Percentiles rank a stretch among this genome's conserved stretches.
Evolutionary conservation across 2,329 filamentous ascomycete genomes (phyloP).

Genomic region (Fusarium caatingaense): DNA sequence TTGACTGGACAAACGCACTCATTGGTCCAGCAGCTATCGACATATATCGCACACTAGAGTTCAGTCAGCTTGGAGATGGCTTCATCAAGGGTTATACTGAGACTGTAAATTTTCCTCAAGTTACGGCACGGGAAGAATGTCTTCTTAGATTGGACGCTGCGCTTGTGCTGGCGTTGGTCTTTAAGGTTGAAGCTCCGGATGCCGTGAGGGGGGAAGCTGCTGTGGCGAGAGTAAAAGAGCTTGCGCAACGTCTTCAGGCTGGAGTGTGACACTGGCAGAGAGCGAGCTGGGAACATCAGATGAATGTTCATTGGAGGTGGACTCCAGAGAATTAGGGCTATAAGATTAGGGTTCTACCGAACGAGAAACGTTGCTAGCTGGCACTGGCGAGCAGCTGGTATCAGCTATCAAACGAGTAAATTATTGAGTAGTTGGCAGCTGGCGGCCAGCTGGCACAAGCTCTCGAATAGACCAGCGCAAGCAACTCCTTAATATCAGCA

Average conservation of each 20-base stretch:
- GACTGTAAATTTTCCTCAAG: fast-evolving
- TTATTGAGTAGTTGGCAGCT: too few species aligned
- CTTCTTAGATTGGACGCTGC: slow-evolving; percentile 14
- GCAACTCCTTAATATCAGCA: too few species aligned
- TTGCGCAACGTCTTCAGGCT: not conserved
- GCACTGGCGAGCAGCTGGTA: too few species aligned
- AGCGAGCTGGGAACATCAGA: too few species aligned
- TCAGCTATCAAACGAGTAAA: too few species aligned
- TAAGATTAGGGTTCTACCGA: too few species aligned
- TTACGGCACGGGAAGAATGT: fast-evolving
- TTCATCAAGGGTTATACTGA: not conserved
- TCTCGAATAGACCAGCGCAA: too few species aligned
- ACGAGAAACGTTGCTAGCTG: too few species aligned
- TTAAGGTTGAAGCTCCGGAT: slow-evolving; percentile 6
- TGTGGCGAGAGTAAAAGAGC: not conserved
- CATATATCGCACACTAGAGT: slow-evolving; percentile 15
- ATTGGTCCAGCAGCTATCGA: slow-evolving; percentile 9
- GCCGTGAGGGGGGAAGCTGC: not conserved
- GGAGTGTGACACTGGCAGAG: not conserved
- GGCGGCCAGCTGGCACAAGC: too few species aligned
- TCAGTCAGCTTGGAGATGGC: not conserved
- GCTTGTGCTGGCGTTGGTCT: slow-evolving; percentile 17
- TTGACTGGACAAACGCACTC: slow-evolving; percentile 22
- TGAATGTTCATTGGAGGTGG: not conserved
- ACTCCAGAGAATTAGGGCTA: too few species aligned